These are phyloP conservation scores for Globisporangium spinosum DNA, from an alignment of 352 stramenopile genomes.

Conservation along the genomic window DNA sequence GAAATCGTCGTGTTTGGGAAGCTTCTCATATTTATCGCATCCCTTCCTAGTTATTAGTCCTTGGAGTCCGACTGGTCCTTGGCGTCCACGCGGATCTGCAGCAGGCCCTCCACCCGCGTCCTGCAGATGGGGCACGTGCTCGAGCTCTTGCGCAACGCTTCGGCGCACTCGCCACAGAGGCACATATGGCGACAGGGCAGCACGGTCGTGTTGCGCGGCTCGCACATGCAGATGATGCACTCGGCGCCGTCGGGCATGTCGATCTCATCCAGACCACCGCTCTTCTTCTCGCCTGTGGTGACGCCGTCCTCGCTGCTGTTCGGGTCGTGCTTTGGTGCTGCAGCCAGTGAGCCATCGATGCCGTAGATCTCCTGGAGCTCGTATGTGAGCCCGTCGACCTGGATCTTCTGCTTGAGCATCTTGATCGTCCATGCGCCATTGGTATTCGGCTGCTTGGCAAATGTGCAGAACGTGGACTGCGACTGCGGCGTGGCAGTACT, in stretches of 20 bases:
- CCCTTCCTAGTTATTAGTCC: slow-evolving; percentile 3
- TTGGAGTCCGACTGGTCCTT: slow-evolving; percentile 33
- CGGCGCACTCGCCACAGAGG: slow-evolving; percentile 75
- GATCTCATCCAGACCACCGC: slow-evolving; percentile 30
- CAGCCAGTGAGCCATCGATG: slow-evolving; percentile 67
- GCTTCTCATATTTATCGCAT: not conserved
- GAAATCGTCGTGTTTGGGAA: not conserved
- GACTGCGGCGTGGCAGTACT: slow-evolving; percentile 37
- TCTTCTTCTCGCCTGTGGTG: slow-evolving; percentile 11
- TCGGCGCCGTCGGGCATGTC: slow-evolving; percentile 75
- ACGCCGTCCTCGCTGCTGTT: slow-evolving; percentile 12
- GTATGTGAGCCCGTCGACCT: slow-evolving; percentile 69
- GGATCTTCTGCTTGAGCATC: slow-evolving; percentile 84
- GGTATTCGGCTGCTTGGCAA: slow-evolving; percentile 41
- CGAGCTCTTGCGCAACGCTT: slow-evolving; percentile 60
- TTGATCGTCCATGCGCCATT: slow-evolving; percentile 52
- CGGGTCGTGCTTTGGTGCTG: slow-evolving; percentile 34
- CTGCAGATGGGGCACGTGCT: slow-evolving; percentile 84
- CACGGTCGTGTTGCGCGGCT: slow-evolving; percentile 79
- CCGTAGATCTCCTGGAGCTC: slow-evolving; percentile 88
- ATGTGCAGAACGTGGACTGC: slow-evolving; percentile 78
- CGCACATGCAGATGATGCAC: slow-evolving; percentile 86
- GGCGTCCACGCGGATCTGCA: slow-evolving; percentile 71
- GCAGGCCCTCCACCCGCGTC: slow-evolving; percentile 63
- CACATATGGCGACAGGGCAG: slow-evolving; percentile 87